Evolutionary conservation across 345 rosid genomes (phyloP).

Genomic region (Combretum micranthum): DNA sequence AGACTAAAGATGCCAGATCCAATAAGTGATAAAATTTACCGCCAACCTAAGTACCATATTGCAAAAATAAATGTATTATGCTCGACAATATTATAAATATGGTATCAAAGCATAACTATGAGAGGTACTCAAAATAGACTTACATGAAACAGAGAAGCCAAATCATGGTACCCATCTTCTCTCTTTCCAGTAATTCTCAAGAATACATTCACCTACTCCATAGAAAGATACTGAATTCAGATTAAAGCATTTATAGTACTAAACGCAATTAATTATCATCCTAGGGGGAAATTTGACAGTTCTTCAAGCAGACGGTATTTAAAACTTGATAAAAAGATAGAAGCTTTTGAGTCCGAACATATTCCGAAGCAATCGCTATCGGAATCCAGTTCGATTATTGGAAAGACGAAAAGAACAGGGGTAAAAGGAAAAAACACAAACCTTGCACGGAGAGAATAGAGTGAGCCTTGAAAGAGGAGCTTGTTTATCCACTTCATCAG

Average conservation of each 20-base stretch:
- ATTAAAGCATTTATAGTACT: background rate
- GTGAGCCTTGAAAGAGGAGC: slow-evolving; percentile 92
- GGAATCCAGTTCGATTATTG: background rate
- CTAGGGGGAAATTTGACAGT: too few species aligned
- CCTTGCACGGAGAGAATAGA: slow-evolving; percentile 98
- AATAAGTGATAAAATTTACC: too few species aligned
- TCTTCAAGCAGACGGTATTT: too few species aligned
- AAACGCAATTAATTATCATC: background rate
- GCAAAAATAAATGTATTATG: background rate
- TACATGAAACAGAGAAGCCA: slow-evolving; percentile 94
- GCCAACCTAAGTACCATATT: too few species aligned
- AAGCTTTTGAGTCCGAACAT: too few species aligned
- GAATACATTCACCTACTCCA: slow-evolving; percentile 76
- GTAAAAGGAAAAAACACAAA: slow-evolving; percentile 13
- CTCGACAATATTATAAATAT: background rate
- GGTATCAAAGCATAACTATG: background rate
- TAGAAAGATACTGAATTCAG: slow-evolving; percentile 3
- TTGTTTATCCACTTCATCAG: slow-evolving; percentile 65
- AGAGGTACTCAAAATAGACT: slow-evolving; percentile 12
- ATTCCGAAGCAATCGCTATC: background rate
- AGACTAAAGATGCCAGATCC: too few species aligned
- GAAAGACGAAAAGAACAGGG: background rate
- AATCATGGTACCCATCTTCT: slow-evolving; percentile 91
- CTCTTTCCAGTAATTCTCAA: slow-evolving; percentile 77
- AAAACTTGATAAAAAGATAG: too few species aligned